Evolutionary conservation across 305 asterid genomes (phyloP).

Genomic region (Lippia alba): DNA sequence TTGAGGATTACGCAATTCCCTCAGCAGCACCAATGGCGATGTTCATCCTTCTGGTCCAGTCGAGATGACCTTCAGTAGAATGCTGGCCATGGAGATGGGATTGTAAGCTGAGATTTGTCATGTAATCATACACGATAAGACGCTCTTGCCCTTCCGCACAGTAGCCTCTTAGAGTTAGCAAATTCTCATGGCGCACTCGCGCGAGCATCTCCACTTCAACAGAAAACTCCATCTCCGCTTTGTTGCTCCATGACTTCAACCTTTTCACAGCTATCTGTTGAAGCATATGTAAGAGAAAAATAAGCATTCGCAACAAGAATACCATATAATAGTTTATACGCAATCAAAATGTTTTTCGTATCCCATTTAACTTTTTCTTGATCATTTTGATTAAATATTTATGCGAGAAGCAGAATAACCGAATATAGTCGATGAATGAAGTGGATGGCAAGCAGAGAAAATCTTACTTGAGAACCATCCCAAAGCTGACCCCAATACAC

Average conservation of each 20-base stretch:
- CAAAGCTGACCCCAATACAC: conserved; percentile 99
- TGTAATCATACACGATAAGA: conserved; percentile 74
- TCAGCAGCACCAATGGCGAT: conserved; percentile 82
- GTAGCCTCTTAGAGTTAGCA: conserved; percentile 73
- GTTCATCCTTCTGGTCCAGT: conserved; percentile 75
- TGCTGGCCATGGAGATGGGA: conserved; percentile 89
- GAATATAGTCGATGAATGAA: not conserved
- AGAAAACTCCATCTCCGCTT: conserved; percentile 77
- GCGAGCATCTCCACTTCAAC: conserved; percentile 82
- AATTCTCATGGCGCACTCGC: conserved; percentile 72
- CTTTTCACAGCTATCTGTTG: conserved; percentile 83
- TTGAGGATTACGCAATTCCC: conserved; percentile 61
- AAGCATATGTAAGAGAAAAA: conserved; percentile 16
- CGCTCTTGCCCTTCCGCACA: conserved; percentile 90
- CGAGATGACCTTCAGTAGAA: conserved; percentile 76
- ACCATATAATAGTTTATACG: no score
- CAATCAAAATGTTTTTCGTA: no score
- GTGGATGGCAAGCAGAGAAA: not conserved
- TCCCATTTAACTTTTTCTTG: no score
- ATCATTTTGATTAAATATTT: no score
- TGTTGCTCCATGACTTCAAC: conserved; percentile 76
- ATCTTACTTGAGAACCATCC: conserved; percentile 95
- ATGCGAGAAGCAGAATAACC: no score
- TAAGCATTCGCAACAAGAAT: not conserved
- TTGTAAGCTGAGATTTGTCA: conserved; percentile 70